Evolutionary conservation across 148 eudicot species (phyloP).

Genomic region (Tetragonia tetragonoides): DNA sequence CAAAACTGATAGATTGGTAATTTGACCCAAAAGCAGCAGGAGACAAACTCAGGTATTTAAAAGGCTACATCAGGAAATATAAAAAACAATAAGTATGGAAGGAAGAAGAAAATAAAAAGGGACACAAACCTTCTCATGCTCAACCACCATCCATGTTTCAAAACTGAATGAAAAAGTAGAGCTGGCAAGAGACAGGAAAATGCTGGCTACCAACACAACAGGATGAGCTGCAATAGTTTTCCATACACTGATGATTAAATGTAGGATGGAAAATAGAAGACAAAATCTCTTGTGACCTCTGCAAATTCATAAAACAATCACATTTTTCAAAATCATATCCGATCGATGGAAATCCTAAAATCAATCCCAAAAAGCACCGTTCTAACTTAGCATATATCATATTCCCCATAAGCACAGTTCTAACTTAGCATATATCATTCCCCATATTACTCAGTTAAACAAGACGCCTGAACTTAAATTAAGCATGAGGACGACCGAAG

Average conservation of each 20-base stretch:
- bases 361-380: not conserved
- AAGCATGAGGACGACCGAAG: not conserved
- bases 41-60: not conserved
- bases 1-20: too few species aligned
- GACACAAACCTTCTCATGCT: constrained; percentile 80
- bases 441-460: not conserved
- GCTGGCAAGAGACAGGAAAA: constrained; percentile 75
- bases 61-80: not conserved
- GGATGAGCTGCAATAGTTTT: constrained; percentile 53
- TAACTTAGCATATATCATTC: not conserved
- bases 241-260: constrained; percentile 64
- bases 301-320: constrained; percentile 36
- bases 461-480: not conserved
- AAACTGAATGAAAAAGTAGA: constrained; percentile 77
- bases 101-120: not conserved
- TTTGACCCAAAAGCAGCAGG: too few species aligned
- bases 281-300: constrained; percentile 87
- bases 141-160: constrained; percentile 94
- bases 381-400: not conserved
- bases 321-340: constrained; percentile 11
- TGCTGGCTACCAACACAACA: constrained; percentile 62
- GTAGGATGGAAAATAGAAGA: constrained; percentile 68
- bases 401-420: not conserved
- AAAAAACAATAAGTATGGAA: constrained; percentile 1
- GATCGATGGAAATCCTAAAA: not conserved